Evolutionary conservation across 805 yeast genomes (phyloP).

Genomic region (Kodamaea nitidulidarum): DNA sequence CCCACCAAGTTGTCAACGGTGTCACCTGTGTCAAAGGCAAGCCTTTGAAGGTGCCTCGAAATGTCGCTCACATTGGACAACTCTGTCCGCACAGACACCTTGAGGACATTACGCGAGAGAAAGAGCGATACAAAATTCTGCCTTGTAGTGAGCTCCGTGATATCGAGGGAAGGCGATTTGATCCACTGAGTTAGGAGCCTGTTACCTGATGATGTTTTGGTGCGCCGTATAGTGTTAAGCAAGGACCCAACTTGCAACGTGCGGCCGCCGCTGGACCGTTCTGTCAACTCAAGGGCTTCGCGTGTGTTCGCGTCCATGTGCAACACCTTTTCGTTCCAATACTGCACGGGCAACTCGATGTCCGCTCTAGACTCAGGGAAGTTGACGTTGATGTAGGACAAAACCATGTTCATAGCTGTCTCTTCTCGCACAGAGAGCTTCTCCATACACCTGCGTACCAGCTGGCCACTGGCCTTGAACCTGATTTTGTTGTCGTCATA

Average conservation of each 20-base stretch:
- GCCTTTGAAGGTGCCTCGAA: slow-evolving; percentile 54
- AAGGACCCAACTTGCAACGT: slow-evolving; percentile 64
- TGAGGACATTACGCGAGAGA: slow-evolving; percentile 19
- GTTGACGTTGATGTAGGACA: slow-evolving; percentile 69
- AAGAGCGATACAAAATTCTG: slow-evolving; percentile 34
- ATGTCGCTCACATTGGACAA: slow-evolving; percentile 53
- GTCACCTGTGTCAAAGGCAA: slow-evolving; percentile 34
- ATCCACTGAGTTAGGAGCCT: slow-evolving; percentile 80
- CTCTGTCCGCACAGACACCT: slow-evolving; percentile 24
- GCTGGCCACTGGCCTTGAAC: slow-evolving; percentile 31
- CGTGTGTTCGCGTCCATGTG: slow-evolving; percentile 80
- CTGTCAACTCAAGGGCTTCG: slow-evolving; percentile 70
- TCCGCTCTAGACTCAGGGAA: slow-evolving; percentile 64
- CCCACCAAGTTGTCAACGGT: slow-evolving; percentile 26
- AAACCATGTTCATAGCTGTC: slow-evolving; percentile 54
- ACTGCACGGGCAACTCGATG: slow-evolving; percentile 63
- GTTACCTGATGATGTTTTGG: slow-evolving; percentile 79
- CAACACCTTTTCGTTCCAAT: slow-evolving; percentile 50
- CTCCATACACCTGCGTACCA: slow-evolving; percentile 33
- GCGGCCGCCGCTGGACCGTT: slow-evolving; percentile 42
- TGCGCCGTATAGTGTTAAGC: slow-evolving; percentile 62
- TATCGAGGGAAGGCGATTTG: slow-evolving; percentile 67
- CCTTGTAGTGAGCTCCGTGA: slow-evolving; percentile 51
- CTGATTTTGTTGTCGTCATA: slow-evolving; percentile 30
- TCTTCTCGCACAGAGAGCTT: slow-evolving; percentile 42